These are phyloP conservation scores for Balamuthia mandrillaris DNA, from an alignment of 208 protist species.

Conservation along the genomic window DNA sequence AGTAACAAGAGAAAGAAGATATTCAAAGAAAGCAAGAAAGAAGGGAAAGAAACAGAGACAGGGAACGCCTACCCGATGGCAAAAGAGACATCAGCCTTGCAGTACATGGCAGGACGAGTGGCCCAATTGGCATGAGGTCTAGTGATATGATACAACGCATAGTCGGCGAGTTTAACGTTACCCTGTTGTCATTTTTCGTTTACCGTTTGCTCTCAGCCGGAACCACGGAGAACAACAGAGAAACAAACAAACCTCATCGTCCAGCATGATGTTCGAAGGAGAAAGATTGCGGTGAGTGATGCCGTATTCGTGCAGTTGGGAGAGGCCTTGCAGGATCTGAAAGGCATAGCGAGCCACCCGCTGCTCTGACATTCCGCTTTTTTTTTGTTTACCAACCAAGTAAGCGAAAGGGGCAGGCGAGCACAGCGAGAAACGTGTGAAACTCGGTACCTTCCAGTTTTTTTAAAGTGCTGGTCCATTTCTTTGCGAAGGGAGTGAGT, in stretches of 20 bases:
- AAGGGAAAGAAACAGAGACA: background rate
- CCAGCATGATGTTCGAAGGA: background rate
- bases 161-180: constrained; percentile 33
- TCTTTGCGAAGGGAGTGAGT: background rate
- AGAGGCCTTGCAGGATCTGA: background rate
- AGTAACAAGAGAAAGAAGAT: too few relatives aligned
- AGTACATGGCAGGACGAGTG: background rate
- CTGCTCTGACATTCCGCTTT: constrained; percentile 19
- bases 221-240: too few relatives aligned
- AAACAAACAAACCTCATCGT: background rate
- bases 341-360: background rate
- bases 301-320: background rate
- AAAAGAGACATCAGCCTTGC: constrained; percentile 9
- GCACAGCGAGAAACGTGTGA: background rate
- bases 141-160: constrained; percentile 7
- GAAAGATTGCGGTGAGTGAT: constrained; percentile 37
- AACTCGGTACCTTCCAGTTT: too few relatives aligned
- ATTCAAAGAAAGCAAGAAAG: background rate
- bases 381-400: background rate
- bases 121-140: too few relatives aligned
- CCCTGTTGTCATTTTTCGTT: background rate
- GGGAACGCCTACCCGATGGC: background rate
- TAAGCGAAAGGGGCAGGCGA: background rate
- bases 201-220: too few relatives aligned
- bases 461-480: background rate